Conservation (phyloP, 1,284 basidiomycete species). For the Polyporus tsugae region DNA sequence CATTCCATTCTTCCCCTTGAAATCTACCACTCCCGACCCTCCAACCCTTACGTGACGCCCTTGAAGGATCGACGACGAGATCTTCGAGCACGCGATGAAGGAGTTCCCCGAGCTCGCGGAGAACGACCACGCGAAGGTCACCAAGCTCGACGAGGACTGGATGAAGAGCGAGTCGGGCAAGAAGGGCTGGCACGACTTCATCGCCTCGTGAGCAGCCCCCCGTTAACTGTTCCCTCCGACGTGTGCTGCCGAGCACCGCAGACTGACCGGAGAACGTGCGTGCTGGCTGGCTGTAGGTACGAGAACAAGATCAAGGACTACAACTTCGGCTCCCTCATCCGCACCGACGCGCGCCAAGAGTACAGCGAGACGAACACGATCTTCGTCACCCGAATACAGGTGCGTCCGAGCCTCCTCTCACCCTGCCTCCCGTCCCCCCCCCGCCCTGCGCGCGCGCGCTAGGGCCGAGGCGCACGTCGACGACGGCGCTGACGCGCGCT, state of each 20-base stretch:
- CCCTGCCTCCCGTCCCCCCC: background rate
- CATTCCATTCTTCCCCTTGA: conserved; percentile 3
- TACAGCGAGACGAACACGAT: conserved; percentile 96
- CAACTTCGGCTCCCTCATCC: conserved; percentile 97
- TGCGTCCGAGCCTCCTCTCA: conserved; percentile 38
- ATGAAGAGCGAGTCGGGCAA: conserved; percentile 96
- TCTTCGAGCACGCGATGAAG: conserved; percentile 80
- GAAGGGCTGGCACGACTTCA: conserved; percentile 92
- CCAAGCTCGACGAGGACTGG: conserved; percentile 88
- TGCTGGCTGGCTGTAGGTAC: conserved; percentile 57
- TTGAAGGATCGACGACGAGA: conserved; percentile 88
- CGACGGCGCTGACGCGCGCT: background rate
- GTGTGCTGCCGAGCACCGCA: background rate
- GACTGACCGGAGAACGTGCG: background rate
- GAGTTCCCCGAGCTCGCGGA: conserved; percentile 87
- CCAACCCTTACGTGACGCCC: background rate
- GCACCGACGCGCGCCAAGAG: conserved; percentile 82
- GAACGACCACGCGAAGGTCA: conserved; percentile 71
- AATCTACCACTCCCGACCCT: background rate
- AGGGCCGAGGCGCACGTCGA: background rate
- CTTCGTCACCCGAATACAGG: conserved; percentile 87
- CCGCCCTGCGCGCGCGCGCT: background rate
- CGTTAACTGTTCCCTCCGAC: conserved; percentile 17
- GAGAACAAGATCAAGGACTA: conserved; percentile 91
- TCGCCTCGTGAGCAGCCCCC: conserved; percentile 71